These are phyloP conservation scores for Fallopia convolvulus DNA, from an alignment of 148 eudicot genomes.

Conservation along the genomic window DNA sequence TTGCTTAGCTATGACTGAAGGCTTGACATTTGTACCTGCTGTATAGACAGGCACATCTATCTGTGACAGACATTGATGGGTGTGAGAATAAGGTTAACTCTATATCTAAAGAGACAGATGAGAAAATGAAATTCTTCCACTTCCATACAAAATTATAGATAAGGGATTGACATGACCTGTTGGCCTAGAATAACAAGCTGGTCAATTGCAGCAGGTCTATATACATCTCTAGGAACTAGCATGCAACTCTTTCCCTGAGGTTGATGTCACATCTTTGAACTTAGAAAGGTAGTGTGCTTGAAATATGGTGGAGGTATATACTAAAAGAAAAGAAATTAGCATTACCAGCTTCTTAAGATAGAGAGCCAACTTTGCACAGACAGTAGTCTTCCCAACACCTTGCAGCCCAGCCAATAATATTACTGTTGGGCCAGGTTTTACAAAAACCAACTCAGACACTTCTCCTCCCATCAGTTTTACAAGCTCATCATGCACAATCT, in stretches of 20 bases:
- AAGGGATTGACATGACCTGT: conserved; percentile 39
- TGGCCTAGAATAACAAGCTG: conserved; percentile 85
- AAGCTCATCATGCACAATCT: conserved; percentile 92
- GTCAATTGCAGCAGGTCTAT: conserved; percentile 98
- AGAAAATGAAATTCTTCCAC: background rate
- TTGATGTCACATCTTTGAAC: background rate
- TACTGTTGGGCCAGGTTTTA: conserved; percentile 81
- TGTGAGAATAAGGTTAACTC: conserved; percentile 23
- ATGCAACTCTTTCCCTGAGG: conserved; percentile 92
- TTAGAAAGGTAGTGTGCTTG: background rate
- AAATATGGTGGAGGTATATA: background rate
- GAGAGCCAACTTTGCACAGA: conserved; percentile 80
- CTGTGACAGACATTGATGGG: conserved; percentile 47
- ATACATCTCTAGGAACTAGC: conserved; percentile 96
- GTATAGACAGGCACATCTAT: conserved; percentile 94
- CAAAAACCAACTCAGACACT: conserved; percentile 82
- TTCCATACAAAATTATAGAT: background rate
- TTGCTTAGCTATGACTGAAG: conserved; percentile 78
- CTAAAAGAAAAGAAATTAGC: background rate
- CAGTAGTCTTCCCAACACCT: conserved; percentile 99
- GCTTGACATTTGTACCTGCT: conserved; percentile 76
- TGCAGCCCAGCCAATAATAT: conserved; percentile 91
- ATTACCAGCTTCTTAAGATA: conserved; percentile 90
- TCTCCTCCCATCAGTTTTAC: conserved; percentile 91
- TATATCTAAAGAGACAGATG: background rate